These are phyloP conservation scores for Lepidopterella palustris DNA, from an alignment of 495 filamentous ascomycete species.

Conservation along the genomic window DNA sequence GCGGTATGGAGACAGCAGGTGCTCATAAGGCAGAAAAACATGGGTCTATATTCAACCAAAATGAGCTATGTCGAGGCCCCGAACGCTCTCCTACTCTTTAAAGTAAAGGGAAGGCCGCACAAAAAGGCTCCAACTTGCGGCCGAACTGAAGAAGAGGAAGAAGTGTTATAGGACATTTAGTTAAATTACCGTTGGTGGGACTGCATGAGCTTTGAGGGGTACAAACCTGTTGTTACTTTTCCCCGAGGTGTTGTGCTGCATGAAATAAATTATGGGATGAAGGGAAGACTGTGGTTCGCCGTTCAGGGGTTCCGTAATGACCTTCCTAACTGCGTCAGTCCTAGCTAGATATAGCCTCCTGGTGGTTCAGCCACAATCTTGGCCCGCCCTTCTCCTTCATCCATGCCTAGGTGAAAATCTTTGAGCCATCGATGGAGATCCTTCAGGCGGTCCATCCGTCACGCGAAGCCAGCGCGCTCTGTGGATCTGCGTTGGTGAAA, in stretches of 20 bases:
- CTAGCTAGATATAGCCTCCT: not conserved
- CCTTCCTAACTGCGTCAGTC: constrained; percentile 1
- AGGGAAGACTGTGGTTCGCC: not conserved
- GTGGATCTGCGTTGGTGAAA: no score
- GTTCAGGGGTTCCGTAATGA: not conserved
- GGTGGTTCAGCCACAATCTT: not conserved
- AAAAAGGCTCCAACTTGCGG: no score
- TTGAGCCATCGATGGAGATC: not conserved
- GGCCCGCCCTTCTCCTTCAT: not conserved
- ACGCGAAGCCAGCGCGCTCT: not conserved
- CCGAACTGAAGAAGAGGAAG: not conserved
- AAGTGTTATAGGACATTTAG: not conserved
- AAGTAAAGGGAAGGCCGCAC: no score
- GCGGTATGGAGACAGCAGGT: not conserved
- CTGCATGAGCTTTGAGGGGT: not conserved
- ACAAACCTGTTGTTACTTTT: not conserved
- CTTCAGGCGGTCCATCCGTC: not conserved
- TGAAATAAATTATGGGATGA: not conserved
- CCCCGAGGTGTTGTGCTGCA: not conserved
- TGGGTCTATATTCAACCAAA: not conserved
- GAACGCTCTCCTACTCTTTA: no score
- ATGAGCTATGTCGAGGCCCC: no score
- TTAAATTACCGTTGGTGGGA: not conserved
- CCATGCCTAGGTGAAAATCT: not conserved
- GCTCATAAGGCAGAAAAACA: not conserved